Conservation (phyloP, 106 monocot genomes). For the Ottelia alismoides region DNA sequence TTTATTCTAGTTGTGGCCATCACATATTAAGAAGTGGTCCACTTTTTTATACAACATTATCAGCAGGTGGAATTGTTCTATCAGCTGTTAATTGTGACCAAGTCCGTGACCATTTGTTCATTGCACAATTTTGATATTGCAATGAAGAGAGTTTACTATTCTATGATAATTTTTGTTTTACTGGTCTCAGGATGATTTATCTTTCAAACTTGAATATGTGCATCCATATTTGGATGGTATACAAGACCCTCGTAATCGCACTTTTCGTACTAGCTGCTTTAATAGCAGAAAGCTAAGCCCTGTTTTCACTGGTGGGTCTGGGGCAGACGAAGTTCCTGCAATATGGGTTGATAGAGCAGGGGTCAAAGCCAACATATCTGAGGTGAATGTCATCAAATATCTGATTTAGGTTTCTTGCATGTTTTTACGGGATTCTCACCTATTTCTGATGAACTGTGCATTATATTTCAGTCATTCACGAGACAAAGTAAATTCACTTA, state of each 20-base stretch:
- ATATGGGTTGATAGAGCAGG: conserved; percentile 92
- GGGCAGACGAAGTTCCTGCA: conserved; percentile 75
- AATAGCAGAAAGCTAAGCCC: conserved; percentile 91
- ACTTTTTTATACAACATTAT: too few species aligned
- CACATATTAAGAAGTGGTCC: too few species aligned
- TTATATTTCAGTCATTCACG: conserved; percentile 52
- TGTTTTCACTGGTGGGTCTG: conserved; percentile 87
- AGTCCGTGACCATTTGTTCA: too few species aligned
- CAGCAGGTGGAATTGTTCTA: too few species aligned
- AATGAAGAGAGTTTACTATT: too few species aligned
- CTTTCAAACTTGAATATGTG: conserved; percentile 94
- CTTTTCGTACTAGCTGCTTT: conserved; percentile 78
- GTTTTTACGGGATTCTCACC: neutral
- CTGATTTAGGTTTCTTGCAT: neutral
- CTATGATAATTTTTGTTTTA: too few species aligned
- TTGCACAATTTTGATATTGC: too few species aligned
- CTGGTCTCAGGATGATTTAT: conserved; percentile 70
- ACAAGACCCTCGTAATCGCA: conserved; percentile 61
- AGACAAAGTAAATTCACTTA: conserved; percentile 94
- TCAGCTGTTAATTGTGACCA: too few species aligned
- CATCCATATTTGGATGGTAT: conserved; percentile 97
- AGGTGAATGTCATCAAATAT: conserved; percentile 41
- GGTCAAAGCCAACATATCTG: conserved; percentile 89
- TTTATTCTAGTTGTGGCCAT: too few species aligned
- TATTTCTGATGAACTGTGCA: neutral